phyloP scores from a whole-genome alignment of 73 alveolate genomes.

The Effrenium voratum region DNA sequence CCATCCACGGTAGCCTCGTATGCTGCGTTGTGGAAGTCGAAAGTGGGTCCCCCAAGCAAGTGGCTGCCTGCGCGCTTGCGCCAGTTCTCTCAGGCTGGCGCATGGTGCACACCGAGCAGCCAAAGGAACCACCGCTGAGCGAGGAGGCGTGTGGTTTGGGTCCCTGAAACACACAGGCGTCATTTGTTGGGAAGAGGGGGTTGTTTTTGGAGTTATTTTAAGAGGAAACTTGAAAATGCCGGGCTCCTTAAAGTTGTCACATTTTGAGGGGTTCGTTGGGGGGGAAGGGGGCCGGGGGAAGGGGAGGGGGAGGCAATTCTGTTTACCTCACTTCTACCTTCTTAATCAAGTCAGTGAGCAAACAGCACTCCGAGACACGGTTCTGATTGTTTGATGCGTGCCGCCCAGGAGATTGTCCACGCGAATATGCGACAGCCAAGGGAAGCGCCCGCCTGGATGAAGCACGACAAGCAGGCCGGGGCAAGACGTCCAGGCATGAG shows the following conservation, averaged over 20 bases:
- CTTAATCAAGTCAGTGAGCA: no score
- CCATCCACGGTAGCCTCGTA: no score
- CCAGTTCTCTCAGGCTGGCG: conserved; percentile 80
- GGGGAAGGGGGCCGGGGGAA: no score
- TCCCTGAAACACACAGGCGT: background rate
- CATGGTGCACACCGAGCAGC: conserved; percentile 59
- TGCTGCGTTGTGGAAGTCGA: no score
- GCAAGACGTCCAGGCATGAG: background rate
- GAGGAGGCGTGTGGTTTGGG: conserved; percentile 4
- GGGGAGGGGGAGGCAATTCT: no score
- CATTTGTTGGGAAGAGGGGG: background rate
- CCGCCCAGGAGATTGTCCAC: conserved; percentile 63
- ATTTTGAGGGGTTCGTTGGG: no score
- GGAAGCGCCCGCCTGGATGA: conserved; percentile 79
- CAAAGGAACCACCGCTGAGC: conserved; percentile 7
- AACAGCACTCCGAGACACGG: no score
- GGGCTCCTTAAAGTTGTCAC: no score
- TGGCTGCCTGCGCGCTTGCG: background rate
- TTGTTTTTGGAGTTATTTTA: no score
- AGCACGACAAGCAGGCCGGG: conserved; percentile 92
- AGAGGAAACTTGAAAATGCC: no score
- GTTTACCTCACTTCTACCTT: no score
- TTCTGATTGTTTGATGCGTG: no score
- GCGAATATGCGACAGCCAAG: conserved; percentile 80
- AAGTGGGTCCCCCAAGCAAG: background rate